Conservation (phyloP, 2,329 filamentous ascomycete species). For the Huntiella bhutanensis region DNA sequence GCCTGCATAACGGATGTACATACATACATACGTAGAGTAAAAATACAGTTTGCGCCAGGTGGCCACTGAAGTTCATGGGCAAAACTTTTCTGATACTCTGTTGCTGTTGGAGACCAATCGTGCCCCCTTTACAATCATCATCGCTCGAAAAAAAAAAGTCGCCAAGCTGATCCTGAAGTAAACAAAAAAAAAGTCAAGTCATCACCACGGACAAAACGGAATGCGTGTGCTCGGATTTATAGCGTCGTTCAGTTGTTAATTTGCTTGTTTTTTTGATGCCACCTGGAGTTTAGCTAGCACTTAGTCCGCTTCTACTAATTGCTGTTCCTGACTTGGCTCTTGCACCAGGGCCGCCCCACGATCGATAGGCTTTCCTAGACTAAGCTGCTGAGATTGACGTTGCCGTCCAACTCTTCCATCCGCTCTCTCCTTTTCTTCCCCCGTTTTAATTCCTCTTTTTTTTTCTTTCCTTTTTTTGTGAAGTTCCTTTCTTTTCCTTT, state of each 20-base stretch:
- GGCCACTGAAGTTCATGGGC: too few relatives aligned
- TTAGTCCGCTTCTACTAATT: not conserved
- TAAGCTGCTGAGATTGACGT: not conserved
- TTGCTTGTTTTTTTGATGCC: not conserved
- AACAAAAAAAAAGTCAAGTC: too few relatives aligned
- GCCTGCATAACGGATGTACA: not conserved
- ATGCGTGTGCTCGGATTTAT: not conserved
- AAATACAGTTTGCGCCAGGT: too few relatives aligned
- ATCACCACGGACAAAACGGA: too few relatives aligned
- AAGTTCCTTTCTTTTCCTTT: slow-evolving; percentile 3
- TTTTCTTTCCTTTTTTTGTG: slow-evolving; percentile 6
- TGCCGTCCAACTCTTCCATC: not conserved
- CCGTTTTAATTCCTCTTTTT: slow-evolving; percentile 7
- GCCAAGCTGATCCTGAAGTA: too few relatives aligned
- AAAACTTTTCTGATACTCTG: too few relatives aligned
- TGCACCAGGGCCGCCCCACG: not conserved
- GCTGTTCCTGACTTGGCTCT: slow-evolving; percentile 2
- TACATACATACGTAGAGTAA: not conserved
- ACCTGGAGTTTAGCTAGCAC: not conserved
- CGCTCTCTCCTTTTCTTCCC: slow-evolving; percentile 2
- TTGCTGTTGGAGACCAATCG: too few relatives aligned
- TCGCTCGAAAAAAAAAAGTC: too few relatives aligned
- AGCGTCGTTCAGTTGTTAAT: not conserved
- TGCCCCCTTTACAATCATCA: too few relatives aligned
- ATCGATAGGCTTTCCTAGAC: not conserved